Evolutionary conservation across 352 stramenopile genomes (phyloP).

Genomic region (Phytophthora vignae): DNA sequence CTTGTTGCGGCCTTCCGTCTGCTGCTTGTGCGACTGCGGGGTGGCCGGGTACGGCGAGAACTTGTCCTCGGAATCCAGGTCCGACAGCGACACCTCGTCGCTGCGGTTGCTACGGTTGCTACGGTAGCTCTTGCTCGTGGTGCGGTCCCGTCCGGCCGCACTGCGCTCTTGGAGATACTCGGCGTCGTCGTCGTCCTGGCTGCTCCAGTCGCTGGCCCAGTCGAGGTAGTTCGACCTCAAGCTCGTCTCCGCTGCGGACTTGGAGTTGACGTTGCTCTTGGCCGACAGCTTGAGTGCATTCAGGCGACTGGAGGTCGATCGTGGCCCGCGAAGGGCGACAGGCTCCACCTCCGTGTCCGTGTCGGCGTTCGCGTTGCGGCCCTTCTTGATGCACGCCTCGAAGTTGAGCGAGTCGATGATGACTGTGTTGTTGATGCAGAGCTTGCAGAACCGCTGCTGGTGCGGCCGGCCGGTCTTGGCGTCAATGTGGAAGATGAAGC

Average conservation of each 20-base stretch:
- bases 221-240: constrained; percentile 48
- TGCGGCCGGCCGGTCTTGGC: constrained; percentile 43
- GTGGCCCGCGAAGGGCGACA: constrained; percentile 19
- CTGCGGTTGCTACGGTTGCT: constrained; percentile 27
- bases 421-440: constrained; percentile 52
- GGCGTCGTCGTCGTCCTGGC: constrained; percentile 46
- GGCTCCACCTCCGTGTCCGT: constrained; percentile 35
- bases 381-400: constrained; percentile 40
- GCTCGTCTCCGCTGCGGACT: constrained; percentile 37
- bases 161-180: constrained; percentile 41
- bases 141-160: constrained; percentile 11
- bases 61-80: constrained; percentile 43
- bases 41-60: constrained; percentile 43
- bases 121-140: constrained; percentile 23
- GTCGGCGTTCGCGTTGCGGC: constrained; percentile 15
- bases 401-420: constrained; percentile 42
- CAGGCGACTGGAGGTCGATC: constrained; percentile 23
- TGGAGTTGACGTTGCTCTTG: constrained; percentile 20
- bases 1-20: constrained; percentile 47
- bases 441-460: constrained; percentile 55
- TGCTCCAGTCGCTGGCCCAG: constrained; percentile 48
- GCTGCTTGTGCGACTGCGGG: constrained; percentile 31
- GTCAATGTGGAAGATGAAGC: constrained; percentile 57
- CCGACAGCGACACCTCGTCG: constrained; percentile 39
- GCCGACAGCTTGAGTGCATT: constrained; percentile 27